Conservation (phyloP, 768 basidiomycete species). For the Tulasnella sp. region DNA sequence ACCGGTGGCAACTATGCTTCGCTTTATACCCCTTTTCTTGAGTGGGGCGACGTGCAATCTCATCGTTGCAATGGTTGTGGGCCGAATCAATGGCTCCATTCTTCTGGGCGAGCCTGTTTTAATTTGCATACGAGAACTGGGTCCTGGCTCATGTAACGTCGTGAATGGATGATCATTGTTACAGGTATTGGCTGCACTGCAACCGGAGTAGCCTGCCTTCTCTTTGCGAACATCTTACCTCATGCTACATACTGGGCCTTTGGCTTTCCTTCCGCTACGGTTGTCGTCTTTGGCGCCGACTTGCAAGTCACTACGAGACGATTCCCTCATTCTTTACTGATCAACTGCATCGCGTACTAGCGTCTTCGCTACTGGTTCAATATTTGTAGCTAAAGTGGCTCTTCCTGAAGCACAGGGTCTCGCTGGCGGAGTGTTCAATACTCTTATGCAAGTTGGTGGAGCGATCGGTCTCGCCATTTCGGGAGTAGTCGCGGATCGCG, state of each 20-base stretch:
- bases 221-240: constrained; percentile 66
- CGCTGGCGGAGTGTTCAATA: constrained; percentile 72
- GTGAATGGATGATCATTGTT: no score
- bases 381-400: constrained; percentile 68
- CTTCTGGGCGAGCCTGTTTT: constrained; percentile 51
- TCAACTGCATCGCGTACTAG: not conserved
- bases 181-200: constrained; percentile 54
- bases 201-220: constrained; percentile 55
- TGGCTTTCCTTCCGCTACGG: constrained; percentile 62
- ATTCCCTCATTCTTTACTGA: not conserved
- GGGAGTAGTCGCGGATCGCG: constrained; percentile 65
- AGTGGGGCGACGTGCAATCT: constrained; percentile 62
- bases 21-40: constrained; percentile 68
- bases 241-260: constrained; percentile 65
- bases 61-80: constrained; percentile 58
- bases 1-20: constrained; percentile 59
- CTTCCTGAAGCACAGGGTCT: constrained; percentile 69
- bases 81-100: constrained; percentile 52
- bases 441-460: constrained; percentile 61
- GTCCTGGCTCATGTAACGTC: no score
- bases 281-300: constrained; percentile 73
- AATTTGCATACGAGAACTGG: constrained; percentile 30
- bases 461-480: constrained; percentile 67
- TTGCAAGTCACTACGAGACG: constrained; percentile 40
- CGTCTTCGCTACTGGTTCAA: constrained; percentile 65